A percentile compares a stretch with the other conserved stretches of the same genome.
phyloP scores from a whole-genome alignment of 805 yeast genomes.

The Myxozyma geophila region DNA sequence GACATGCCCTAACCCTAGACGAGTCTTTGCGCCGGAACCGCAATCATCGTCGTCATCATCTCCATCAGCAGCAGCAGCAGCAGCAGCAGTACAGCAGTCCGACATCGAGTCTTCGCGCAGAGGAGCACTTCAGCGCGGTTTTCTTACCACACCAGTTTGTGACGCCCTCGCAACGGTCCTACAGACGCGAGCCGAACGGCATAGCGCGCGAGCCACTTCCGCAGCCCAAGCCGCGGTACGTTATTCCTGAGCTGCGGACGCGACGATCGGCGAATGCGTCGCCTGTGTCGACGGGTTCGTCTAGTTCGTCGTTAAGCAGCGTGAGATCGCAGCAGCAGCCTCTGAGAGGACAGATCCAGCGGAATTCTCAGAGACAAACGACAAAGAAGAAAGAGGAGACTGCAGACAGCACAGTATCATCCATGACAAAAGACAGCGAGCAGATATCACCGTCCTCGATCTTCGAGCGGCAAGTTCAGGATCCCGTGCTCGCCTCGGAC shows the following conservation, averaged over 20 bases:
- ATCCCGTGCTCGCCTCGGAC: constrained; percentile 45
- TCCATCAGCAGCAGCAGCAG: neutral
- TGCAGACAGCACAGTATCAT: too few relatives aligned
- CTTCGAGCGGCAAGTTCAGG: constrained; percentile 71
- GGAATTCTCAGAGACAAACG: too few relatives aligned
- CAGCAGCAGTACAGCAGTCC: too few relatives aligned
- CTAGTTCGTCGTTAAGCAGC: neutral
- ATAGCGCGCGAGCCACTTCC: constrained; percentile 14
- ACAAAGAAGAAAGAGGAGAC: too few relatives aligned
- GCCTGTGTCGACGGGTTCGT: neutral
- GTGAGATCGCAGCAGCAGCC: too few relatives aligned
- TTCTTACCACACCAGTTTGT: constrained; percentile 15
- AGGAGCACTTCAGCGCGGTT: constrained; percentile 7
- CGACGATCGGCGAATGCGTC: neutral
- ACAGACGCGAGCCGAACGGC: constrained; percentile 12
- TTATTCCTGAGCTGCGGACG: neutral
- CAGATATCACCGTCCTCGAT: constrained; percentile 50
- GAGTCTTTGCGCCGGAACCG: neutral
- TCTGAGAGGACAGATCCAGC: too few relatives aligned
- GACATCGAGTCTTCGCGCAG: neutral
- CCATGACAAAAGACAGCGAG: neutral
- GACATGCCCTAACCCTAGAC: constrained; percentile 1
- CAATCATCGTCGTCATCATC: too few relatives aligned
- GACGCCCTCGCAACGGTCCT: constrained; percentile 12
- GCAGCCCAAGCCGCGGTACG: constrained; percentile 13